phyloP scores from a whole-genome alignment of 495 filamentous ascomycete genomes.

The Talaromyces thailandensis region DNA sequence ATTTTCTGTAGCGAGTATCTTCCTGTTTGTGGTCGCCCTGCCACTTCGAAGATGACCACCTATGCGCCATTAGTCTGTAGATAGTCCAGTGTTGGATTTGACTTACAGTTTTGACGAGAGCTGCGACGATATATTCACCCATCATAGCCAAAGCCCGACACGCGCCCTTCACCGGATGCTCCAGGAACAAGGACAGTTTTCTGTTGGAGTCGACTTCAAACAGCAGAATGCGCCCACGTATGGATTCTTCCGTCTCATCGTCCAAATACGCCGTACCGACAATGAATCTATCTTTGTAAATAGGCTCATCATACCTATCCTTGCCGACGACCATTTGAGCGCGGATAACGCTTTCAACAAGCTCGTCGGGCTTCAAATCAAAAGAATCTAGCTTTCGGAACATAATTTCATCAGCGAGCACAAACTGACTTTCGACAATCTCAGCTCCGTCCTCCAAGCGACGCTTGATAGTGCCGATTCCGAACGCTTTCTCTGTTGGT shows the following conservation, averaged over 20 bases:
- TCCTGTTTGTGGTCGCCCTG: constrained; percentile 31
- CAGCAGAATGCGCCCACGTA: constrained; percentile 71
- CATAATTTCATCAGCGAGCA: constrained; percentile 50
- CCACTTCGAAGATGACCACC: constrained; percentile 52
- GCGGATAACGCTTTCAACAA: constrained; percentile 77
- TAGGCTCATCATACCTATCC: constrained; percentile 31
- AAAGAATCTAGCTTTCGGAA: constrained; percentile 45
- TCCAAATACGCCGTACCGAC: constrained; percentile 76
- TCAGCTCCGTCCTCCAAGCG: constrained; percentile 47
- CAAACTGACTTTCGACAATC: constrained; percentile 48
- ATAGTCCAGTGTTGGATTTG: constrained; percentile 27
- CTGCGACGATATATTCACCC: constrained; percentile 72
- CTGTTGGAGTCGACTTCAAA: constrained; percentile 72
- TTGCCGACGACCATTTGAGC: constrained; percentile 61
- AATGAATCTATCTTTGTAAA: constrained; percentile 63
- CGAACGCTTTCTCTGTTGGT: constrained; percentile 68
- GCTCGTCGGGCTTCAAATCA: constrained; percentile 53
- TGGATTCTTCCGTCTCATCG: constrained; percentile 42
- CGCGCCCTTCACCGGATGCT: constrained; percentile 58
- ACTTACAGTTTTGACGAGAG: constrained; percentile 73
- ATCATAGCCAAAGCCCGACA: constrained; percentile 71
- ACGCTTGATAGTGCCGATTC: constrained; percentile 72
- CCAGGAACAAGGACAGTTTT: constrained; percentile 56
- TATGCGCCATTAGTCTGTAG: constrained; percentile 11
- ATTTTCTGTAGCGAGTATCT: constrained; percentile 49